These are phyloP conservation scores for Mycena epipterygia DNA, from an alignment of 768 basidiomycete species.

Conservation along the genomic window DNA sequence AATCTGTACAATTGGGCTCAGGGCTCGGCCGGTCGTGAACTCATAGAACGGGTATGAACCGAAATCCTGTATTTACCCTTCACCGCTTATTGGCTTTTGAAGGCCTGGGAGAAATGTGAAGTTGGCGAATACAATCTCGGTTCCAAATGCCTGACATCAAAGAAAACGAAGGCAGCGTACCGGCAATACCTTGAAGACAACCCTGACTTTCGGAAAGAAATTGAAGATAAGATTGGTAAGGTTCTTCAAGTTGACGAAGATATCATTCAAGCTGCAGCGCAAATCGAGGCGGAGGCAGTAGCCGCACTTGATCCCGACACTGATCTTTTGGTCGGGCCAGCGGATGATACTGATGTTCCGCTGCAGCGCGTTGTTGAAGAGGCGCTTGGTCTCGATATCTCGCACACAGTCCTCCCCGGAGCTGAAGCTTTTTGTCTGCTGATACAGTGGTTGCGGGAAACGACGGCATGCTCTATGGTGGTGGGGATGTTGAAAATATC, in stretches of 20 bases:
- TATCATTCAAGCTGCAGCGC: not conserved
- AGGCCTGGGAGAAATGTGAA: conserved; percentile 6
- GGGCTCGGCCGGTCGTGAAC: not conserved
- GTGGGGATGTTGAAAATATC: conserved; percentile 1
- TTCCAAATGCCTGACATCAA: not conserved
- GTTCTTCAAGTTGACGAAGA: conserved; percentile 1
- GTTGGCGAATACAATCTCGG: conserved; percentile 10
- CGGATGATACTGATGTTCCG: not conserved
- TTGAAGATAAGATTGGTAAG: conserved; percentile 10
- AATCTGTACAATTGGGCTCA: conserved; percentile 35
- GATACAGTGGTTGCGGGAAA: not conserved
- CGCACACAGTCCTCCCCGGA: not conserved
- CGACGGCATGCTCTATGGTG: not conserved
- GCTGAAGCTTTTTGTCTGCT: not conserved
- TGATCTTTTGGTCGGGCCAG: not conserved
- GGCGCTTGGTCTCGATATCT: not conserved
- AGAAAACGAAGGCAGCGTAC: conserved; percentile 5
- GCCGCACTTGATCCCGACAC: not conserved
- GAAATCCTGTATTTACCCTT: no score
- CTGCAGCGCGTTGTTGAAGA: not conserved
- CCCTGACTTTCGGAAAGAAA: conserved; percentile 9
- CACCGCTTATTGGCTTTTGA: not conserved
- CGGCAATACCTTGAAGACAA: not conserved
- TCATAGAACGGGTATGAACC: not conserved
- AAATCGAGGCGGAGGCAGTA: not conserved